phyloP scores from a whole-genome alignment of 192 early-diverging fungal genomes.

The Coemansia sp. region DNA sequence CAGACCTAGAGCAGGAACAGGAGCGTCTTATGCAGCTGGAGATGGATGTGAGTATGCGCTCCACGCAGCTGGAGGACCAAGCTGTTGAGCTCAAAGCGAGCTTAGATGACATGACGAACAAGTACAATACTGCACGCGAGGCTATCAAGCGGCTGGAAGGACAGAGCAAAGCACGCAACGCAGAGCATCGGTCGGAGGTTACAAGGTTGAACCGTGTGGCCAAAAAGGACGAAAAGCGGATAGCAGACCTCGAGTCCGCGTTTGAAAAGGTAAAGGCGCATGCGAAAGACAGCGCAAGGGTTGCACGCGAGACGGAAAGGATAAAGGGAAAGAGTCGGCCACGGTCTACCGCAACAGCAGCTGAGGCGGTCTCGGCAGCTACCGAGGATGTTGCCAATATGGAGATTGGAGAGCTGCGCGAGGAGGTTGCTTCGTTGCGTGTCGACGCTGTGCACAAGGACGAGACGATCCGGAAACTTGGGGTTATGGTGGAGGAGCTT shows the following conservation, averaged over 20 bases:
- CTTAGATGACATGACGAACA: slow-evolving; percentile 16
- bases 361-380: slow-evolving; percentile 42
- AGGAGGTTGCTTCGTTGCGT: slow-evolving; percentile 34
- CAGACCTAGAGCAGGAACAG: slow-evolving; percentile 49
- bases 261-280: slow-evolving; percentile 26
- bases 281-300: slow-evolving; percentile 17
- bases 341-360: slow-evolving; percentile 39
- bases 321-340: slow-evolving; percentile 26
- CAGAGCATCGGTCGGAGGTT: slow-evolving; percentile 29
- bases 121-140: slow-evolving; percentile 15
- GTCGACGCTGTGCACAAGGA: slow-evolving; percentile 49
- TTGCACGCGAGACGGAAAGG: slow-evolving; percentile 14
- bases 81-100: slow-evolving; percentile 41
- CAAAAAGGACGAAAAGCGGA: slow-evolving; percentile 35
- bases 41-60: slow-evolving; percentile 45
- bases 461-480: slow-evolving; percentile 40
- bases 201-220: slow-evolving; percentile 20
- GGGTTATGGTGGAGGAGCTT: slow-evolving; percentile 42
- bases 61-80: slow-evolving; percentile 49
- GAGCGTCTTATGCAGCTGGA: slow-evolving; percentile 52
- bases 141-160: slow-evolving; percentile 32
- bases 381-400: slow-evolving; percentile 41
- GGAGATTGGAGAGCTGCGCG: slow-evolving; percentile 39
- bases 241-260: slow-evolving; percentile 26
- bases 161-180: slow-evolving; percentile 22